phyloP scores from a whole-genome alignment of 2,329 filamentous ascomycete genomes.

The Ophiosphaerella narmari region DNA sequence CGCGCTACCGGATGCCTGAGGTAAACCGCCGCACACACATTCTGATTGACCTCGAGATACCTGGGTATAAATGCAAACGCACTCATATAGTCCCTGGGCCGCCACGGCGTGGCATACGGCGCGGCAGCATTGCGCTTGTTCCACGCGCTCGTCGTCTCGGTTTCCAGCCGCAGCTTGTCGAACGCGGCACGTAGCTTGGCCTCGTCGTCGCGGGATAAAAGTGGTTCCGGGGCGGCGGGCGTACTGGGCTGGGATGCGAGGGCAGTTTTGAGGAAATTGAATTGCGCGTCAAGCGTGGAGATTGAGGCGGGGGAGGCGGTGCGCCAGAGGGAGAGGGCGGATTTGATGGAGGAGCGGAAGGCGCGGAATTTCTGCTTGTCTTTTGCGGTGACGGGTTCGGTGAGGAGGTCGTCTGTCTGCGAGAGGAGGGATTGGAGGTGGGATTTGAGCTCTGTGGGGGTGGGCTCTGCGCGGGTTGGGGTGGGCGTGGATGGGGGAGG shows the following conservation, averaged over 20 bases:
- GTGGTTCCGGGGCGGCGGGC: constrained; percentile 14
- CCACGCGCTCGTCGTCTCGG: constrained; percentile 70
- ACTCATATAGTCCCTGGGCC: constrained; percentile 81
- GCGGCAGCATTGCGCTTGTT: constrained; percentile 51
- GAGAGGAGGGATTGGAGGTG: constrained; percentile 41
- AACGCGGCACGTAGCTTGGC: constrained; percentile 62
- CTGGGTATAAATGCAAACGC: constrained; percentile 93
- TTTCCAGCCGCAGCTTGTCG: constrained; percentile 69
- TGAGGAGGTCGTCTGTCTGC: constrained; percentile 65
- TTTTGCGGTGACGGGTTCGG: constrained; percentile 65
- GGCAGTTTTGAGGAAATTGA: constrained; percentile 49
- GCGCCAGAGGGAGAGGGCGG: constrained; percentile 62
- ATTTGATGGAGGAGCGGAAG: constrained; percentile 70
- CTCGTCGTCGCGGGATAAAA: constrained; percentile 59
- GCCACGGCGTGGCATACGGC: constrained; percentile 91
- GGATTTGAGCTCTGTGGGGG: constrained; percentile 37
- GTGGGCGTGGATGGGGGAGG: constrained; percentile 19
- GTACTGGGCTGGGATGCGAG: constrained; percentile 1
- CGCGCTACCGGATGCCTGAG: constrained; percentile 90
- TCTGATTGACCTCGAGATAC: constrained; percentile 97
- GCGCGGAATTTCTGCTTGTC: constrained; percentile 76
- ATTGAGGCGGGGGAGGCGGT: constrained; percentile 50
- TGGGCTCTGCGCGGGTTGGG: constrained; percentile 6
- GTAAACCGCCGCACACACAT: constrained; percentile 94
- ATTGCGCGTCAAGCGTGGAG: constrained; percentile 52